A percentile compares a stretch with the other conserved stretches of the same genome.
These are phyloP conservation scores for Phaeophleospora eucalypticola DNA, from an alignment of 2,329 filamentous ascomycete genomes.

Conservation along the genomic window DNA sequence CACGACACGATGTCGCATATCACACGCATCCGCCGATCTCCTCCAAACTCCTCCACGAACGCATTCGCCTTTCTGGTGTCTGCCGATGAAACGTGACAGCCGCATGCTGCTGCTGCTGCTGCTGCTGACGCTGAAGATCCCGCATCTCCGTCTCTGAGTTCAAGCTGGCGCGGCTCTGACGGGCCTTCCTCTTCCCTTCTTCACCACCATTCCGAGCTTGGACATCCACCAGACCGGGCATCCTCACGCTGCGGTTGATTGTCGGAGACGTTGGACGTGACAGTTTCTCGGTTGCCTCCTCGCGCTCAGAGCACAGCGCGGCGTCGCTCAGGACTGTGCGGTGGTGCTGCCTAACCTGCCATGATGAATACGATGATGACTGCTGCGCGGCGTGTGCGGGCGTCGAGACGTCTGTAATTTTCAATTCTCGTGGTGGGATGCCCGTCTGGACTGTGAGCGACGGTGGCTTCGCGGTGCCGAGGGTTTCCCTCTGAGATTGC, in stretches of 20 bases:
- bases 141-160: constrained; percentile 4
- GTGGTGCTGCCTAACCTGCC: constrained; percentile 8
- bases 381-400: neutral
- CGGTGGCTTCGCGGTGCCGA: constrained; percentile 1
- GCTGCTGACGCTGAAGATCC: too few species aligned
- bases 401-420: neutral
- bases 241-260: constrained; percentile 2
- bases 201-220: constrained; percentile 2
- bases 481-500: neutral
- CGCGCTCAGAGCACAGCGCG: constrained; percentile 2
- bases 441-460: neutral
- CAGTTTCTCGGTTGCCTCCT: constrained; percentile 2
- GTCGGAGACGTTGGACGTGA: constrained; percentile 1
- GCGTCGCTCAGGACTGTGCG: neutral
- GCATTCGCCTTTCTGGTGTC: neutral
- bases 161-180: constrained; percentile 4
- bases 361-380: neutral
- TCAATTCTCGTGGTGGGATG: neutral
- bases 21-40: neutral
- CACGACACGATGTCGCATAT: neutral
- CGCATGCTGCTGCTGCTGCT: too few species aligned
- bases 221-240: neutral
- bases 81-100: neutral
- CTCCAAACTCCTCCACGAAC: neutral
- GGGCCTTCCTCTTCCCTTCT: neutral